Conservation (phyloP, 768 basidiomycete species). For the Termitomyces heimii region DNA sequence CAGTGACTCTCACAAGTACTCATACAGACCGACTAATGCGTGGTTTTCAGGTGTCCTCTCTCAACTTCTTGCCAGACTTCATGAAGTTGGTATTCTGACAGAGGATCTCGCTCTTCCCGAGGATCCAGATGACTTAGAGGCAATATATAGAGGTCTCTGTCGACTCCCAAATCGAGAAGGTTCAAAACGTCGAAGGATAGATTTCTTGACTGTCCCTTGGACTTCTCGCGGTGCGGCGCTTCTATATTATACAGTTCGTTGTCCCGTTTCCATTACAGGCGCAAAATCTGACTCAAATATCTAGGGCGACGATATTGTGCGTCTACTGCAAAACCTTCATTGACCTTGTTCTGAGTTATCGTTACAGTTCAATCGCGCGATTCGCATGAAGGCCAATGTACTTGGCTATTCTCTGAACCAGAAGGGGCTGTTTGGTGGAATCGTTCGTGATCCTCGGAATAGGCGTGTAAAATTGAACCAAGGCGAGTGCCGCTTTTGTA, state of each 20-base stretch:
- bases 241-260: constrained; percentile 82
- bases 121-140: constrained; percentile 62
- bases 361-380: constrained; percentile 80
- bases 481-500: constrained; percentile 33
- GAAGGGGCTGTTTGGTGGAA: constrained; percentile 67
- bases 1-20: background rate
- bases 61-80: constrained; percentile 52
- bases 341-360: constrained; percentile 1
- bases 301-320: constrained; percentile 85
- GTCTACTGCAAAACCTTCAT: constrained; percentile 20
- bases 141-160: constrained; percentile 80
- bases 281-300: background rate
- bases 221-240: constrained; percentile 74
- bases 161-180: constrained; percentile 36
- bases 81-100: constrained; percentile 56
- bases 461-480: constrained; percentile 51
- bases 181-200: constrained; percentile 65
- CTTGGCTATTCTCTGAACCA: constrained; percentile 88
- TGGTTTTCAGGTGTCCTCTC: constrained; percentile 48
- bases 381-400: constrained; percentile 77
- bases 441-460: constrained; percentile 65
- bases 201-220: constrained; percentile 83
- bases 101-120: constrained; percentile 76
- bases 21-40: background rate
- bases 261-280: background rate